Evolutionary conservation across 2,329 filamentous ascomycete species (phyloP).

Genomic region (Diaporthe eres): DNA sequence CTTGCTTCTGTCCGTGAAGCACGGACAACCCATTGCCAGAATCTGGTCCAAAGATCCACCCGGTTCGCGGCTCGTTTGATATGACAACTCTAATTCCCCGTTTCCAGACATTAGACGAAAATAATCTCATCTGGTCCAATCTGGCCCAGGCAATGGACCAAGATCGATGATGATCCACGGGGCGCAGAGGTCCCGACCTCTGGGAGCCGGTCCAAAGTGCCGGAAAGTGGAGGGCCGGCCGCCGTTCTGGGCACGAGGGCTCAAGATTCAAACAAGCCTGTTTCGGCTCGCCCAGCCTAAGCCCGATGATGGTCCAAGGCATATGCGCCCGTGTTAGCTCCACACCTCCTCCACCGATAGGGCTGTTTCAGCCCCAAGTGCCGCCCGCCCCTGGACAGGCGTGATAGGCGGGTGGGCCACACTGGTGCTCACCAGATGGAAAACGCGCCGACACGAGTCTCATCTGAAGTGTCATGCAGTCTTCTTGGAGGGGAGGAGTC

Average conservation of each 20-base stretch:
- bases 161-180: not conserved
- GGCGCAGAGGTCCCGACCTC: not conserved
- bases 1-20: conserved; percentile 9
- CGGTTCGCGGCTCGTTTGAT: conserved; percentile 9
- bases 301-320: not conserved
- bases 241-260: conserved; percentile 5
- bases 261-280: conserved; percentile 6
- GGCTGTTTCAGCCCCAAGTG: conserved; percentile 28
- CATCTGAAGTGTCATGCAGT: conserved; percentile 28
- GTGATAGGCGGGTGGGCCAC: conserved; percentile 13
- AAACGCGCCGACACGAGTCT: conserved; percentile 27
- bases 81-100: not conserved
- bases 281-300: conserved; percentile 13
- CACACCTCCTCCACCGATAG: conserved; percentile 23
- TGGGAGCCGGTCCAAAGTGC: not conserved
- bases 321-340: conserved; percentile 6
- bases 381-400: not conserved
- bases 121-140: not conserved
- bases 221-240: conserved; percentile 21
- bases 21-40: not conserved
- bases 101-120: not conserved
- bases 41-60: not conserved
- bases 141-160: not conserved
- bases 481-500: not conserved
- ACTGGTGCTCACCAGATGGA: not conserved